Conservation (phyloP, 352 stramenopile species). For the Phytophthora gonapodyides region DNA sequence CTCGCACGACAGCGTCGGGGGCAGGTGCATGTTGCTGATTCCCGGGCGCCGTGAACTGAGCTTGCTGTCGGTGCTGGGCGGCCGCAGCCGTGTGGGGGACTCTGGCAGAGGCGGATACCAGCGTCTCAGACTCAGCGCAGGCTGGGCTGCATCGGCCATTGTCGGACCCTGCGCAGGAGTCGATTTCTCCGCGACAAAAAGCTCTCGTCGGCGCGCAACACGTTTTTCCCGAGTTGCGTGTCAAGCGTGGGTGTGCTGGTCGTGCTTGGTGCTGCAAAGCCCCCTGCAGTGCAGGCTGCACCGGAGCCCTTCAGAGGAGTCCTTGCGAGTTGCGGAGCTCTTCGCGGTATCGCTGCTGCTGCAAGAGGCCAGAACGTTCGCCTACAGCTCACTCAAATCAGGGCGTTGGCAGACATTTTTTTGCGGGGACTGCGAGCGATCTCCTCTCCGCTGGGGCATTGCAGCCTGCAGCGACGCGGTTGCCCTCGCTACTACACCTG, state of each 20-base stretch:
- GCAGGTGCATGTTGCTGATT: constrained; percentile 27
- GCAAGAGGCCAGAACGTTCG: constrained; percentile 11
- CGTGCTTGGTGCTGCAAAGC: too few relatives aligned
- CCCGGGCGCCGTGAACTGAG: not conserved
- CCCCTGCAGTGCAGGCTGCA: too few relatives aligned
- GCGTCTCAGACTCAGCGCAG: too few relatives aligned
- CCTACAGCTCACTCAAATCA: constrained; percentile 13
- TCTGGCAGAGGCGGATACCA: not conserved
- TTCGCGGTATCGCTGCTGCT: constrained; percentile 14
- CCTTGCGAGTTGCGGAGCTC: constrained; percentile 6
- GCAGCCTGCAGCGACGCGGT: too few relatives aligned
- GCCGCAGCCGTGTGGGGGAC: not conserved
- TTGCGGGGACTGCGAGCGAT: not conserved
- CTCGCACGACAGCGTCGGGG: constrained; percentile 24
- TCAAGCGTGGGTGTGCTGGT: too few relatives aligned
- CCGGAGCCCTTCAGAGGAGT: too few relatives aligned
- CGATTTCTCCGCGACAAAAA: not conserved
- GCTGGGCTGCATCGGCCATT: too few relatives aligned
- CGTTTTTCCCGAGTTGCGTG: constrained; percentile 10
- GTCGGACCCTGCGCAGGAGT: too few relatives aligned
- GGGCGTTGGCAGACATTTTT: not conserved
- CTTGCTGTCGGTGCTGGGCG: not conserved
- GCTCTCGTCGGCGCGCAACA: not conserved
- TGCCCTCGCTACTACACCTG: too few relatives aligned
- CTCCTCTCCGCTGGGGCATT: not conserved